Evolutionary conservation across 495 filamentous ascomycete species (phyloP), one percentile per base, ranked within the genome.

Genomic region (Annulohypoxylon nitens): DNA sequence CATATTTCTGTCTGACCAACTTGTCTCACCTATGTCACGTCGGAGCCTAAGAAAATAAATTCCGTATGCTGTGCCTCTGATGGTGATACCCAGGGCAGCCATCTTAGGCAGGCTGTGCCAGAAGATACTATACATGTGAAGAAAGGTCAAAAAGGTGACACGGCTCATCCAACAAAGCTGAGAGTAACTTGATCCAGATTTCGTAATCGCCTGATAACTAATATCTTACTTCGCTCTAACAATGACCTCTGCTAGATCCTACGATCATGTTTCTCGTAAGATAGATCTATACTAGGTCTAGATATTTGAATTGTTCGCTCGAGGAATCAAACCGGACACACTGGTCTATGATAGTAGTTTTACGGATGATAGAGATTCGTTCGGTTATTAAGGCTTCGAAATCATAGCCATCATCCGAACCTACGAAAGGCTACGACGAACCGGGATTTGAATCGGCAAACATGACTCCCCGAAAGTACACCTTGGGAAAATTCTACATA

Each of bases 261-360:
- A 33, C 36, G 23, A 16, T 26, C 3, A 53, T 64, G 50, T 45
- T 33, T 65, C 50, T 65, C 62, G 61, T 54, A 65, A 45, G 37
- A 65, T 65, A 65, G 3, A 53, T 47, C 37, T 66, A 2, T 10
- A 55, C 23, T 47, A 36, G 25, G 60, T 6, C 6, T 47, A 41
- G 16, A 48, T 2, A 11, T n/a, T 0, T 39, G 2, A 14, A 23
- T 1, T 12, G 8, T 18, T 47, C 4, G 7, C 34, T 20, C 4
- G 7, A 12, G 6, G 20, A 50, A 33, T 12, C 57, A 16, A 23
- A 3, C n/a, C 23, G 23, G 34, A 51, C 6, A 12, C 26, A 37
- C 10, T n/a, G 8, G 12, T 12, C 34, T 23, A 25, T 5, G 6
- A n/a, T 34, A 23, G 14, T 30, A 34, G 37, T 51, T 36, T 3